Base-by-base conservation (phyloP, 345 rosid species). In the Gossypium thurberi region DNA sequence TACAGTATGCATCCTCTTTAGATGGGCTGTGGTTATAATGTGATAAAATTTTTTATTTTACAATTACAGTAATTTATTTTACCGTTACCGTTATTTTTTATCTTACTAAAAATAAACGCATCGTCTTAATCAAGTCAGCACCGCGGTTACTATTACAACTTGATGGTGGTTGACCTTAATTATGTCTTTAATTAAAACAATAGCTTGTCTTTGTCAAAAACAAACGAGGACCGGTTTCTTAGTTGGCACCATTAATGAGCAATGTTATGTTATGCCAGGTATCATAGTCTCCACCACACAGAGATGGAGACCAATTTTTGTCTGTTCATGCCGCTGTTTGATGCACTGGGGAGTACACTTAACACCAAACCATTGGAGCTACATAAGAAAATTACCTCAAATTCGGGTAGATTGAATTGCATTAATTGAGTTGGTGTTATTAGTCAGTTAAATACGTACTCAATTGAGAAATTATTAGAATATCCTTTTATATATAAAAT, bases 271-370 rank as follows among this genome's bases (percentile, higher is more conserved):
- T 21, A 77, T 25, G 61, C 73, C 86, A 96, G 98, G 69, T 96
- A 96, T 76, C 97, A 96, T 76, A 86, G 80, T 79, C 81, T 93
- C 65, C 99, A 96, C 77, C 99, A 89, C 80, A 72, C 80, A 26
- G 96, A 91, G 14, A 86, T 74, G 89, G 85, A 75, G 74, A 85
- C 96, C 76, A 96, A 96, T 58, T 93, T 90, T 81, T 96, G 99
- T 85, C 90, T 96, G 47, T 91, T 93, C 76, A 96, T 96, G 98
- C 99, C 99, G n/a, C 63, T 93, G 56, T 96, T 86, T 78, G 99
- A 96, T 75, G 87, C 85, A 73, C 65, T 89, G 58, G 89, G 98
- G 66, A 84, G 87, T 18, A 96, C 99, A n/a, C 82, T 87, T 8
- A 90, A 93, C 81, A 56, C 67, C 74, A 77, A 87, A 44, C 89